A percentile compares a stretch with the other conserved stretches of the same genome.
These are phyloP conservation scores for Solanum chiquidenum DNA, from an alignment of 257 asterid species.

Conservation along the genomic window DNA sequence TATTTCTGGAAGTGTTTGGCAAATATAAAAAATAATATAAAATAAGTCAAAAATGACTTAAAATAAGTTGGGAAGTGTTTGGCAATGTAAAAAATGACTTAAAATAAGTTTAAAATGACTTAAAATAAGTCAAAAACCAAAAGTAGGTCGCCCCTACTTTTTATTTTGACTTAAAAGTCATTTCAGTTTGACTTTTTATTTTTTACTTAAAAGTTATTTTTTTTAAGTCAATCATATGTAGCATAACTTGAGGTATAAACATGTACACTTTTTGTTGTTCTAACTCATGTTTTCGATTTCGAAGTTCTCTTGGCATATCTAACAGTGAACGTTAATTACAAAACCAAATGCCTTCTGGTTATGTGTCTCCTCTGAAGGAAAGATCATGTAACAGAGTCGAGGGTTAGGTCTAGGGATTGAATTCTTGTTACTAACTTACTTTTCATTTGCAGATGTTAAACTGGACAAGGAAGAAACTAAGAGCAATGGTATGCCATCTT, in stretches of 20 bases:
- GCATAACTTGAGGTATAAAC: not conserved
- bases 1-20: too few species aligned
- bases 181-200: too few species aligned
- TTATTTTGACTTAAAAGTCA: too few species aligned
- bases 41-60: too few species aligned
- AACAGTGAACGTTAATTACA: not conserved
- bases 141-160: too few species aligned
- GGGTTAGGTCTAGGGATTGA: not conserved
- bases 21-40: too few species aligned
- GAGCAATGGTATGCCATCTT: constrained; percentile 32
- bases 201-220: too few species aligned
- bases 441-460: constrained; percentile 37
- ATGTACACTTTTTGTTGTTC: not conserved
- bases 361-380: not conserved
- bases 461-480: constrained; percentile 60
- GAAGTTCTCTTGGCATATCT: not conserved
- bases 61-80: too few species aligned
- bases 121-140: too few species aligned
- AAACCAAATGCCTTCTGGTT: not conserved
- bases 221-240: not conserved
- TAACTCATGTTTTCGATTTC: not conserved
- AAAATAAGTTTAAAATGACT: too few species aligned
- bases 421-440: not conserved
- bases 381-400: not conserved
- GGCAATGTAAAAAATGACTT: too few species aligned